Conservation (phyloP, 345 rosid genomes). For the Viola odorata region DNA sequence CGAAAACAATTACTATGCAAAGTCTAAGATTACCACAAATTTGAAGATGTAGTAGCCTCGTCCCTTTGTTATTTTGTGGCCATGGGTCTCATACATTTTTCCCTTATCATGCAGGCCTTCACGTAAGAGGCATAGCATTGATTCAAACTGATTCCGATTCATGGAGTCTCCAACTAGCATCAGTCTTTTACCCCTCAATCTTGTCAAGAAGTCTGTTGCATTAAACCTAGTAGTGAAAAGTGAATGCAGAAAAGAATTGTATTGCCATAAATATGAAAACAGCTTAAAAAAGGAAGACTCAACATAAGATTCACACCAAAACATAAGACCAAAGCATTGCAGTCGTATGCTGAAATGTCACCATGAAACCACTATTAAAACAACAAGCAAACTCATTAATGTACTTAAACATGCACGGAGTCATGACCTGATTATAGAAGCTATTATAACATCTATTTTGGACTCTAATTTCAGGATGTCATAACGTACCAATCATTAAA, state of each 20-base stretch:
- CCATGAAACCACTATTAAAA: not conserved
- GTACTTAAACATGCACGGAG: no score
- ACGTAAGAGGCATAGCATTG: constrained; percentile 78
- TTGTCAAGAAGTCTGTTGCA: constrained; percentile 87
- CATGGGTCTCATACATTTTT: constrained; percentile 71
- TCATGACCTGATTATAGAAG: not conserved
- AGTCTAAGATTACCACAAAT: constrained; percentile 48
- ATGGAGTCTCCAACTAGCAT: constrained; percentile 94
- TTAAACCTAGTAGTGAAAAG: constrained; percentile 69
- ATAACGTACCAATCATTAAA: no score
- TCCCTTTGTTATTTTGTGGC: constrained; percentile 76
- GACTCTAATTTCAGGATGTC: no score
- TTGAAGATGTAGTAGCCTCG: constrained; percentile 77
- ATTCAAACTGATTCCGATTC: constrained; percentile 92
- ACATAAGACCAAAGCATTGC: not conserved
- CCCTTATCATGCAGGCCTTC: constrained; percentile 61
- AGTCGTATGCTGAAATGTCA: not conserved
- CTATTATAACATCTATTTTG: not conserved
- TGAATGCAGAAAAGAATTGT: constrained; percentile 24
- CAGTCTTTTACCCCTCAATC: constrained; percentile 71
- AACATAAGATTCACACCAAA: not conserved
- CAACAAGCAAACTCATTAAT: no score
- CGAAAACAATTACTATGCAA: not conserved
- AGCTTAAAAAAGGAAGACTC: not conserved
- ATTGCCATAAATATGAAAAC: constrained; percentile 6